Evolutionary conservation across 192 early-diverging fungal species (phyloP).

Genomic region (Coemansia sp.): DNA sequence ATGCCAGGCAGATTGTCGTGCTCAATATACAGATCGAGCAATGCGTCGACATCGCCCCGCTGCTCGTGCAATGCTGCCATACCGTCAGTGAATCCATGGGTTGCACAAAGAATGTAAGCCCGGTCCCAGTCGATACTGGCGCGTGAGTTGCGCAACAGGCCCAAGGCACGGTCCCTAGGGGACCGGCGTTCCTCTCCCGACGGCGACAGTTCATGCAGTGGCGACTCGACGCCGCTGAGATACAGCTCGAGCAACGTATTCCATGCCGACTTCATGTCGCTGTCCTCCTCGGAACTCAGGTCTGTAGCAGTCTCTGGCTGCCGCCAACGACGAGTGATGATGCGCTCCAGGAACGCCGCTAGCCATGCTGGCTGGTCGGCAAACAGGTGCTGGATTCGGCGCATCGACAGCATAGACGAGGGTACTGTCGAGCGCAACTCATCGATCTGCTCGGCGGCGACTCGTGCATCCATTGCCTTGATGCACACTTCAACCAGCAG

Average conservation of each 20-base stretch:
- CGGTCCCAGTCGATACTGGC: constrained; percentile 86
- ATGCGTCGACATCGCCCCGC: constrained; percentile 67
- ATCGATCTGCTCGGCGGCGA: background rate
- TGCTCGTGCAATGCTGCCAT: constrained; percentile 85
- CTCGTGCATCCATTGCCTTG: constrained; percentile 31
- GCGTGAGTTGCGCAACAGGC: constrained; percentile 60
- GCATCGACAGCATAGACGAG: constrained; percentile 29
- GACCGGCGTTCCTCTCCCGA: constrained; percentile 5
- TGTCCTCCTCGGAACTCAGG: constrained; percentile 31
- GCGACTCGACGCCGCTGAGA: constrained; percentile 53
- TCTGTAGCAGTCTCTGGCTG: constrained; percentile 2
- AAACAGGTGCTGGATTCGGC: constrained; percentile 85
- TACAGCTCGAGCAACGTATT: constrained; percentile 91
- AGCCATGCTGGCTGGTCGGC: constrained; percentile 77
- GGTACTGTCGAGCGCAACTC: background rate
- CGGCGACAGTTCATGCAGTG: constrained; percentile 12
- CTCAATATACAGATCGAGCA: constrained; percentile 67
- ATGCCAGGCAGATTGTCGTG: constrained; percentile 61
- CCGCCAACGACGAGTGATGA: constrained; percentile 71
- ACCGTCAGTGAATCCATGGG: constrained; percentile 77
- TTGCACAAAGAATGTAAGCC: constrained; percentile 84
- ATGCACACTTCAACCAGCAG: constrained; percentile 42
- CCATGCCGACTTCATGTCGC: constrained; percentile 75
- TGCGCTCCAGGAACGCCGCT: constrained; percentile 77
- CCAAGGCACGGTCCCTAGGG: constrained; percentile 59